Evolutionary conservation across 2,329 filamentous ascomycete species (phyloP), one percentile per base, ranked within the genome.

Genomic region (Graphium sp.): DNA sequence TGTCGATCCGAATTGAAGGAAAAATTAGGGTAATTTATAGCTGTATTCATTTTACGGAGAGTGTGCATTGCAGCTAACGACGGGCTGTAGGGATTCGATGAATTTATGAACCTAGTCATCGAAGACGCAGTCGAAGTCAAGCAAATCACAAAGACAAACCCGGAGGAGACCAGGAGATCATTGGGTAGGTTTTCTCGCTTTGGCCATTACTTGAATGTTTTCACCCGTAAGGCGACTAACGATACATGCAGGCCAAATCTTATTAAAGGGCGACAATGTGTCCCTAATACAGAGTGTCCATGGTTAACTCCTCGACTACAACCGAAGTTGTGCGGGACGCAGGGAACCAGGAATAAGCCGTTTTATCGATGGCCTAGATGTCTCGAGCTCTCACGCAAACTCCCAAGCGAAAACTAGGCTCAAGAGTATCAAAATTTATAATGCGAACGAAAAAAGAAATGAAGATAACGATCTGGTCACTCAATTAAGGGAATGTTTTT

Each of bases 31-130:
- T 92, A 53, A 24, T 9, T 15, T 20, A 13, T 20, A 19, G 14
- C 28, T 10, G 5, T 11, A 11, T 15, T 28, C 4, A 18, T 22
- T 16, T 21, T 13, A n/a, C 18, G 6, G 6, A 13, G 14, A 20
- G 16, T 12, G 13, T n/a, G 19, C 6, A 11, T n/a, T 12, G 15
- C 14, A 10, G 26, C 39, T 46, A 31, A 45, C 33, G 28, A 12
- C n/a, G n/a, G 6, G n/a, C 16, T 23, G 2, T 36, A 93, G 84
- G 85, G 89, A 10, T 98, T 98, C 41, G 89, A 98, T 50, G 89
- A 98, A 55, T 98, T 95, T 59, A 94, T 98, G 85, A 98, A 98
- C 58, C 63, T 98, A 28, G 89, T 95, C 22, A 69, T 93, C 39
- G 89, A 98, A 47, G 84, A 98, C 43, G 89, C 89, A 18, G 73